Conservation (phyloP, 2,329 filamentous ascomycete genomes). For the Pseudogymnoascus sp. region DNA sequence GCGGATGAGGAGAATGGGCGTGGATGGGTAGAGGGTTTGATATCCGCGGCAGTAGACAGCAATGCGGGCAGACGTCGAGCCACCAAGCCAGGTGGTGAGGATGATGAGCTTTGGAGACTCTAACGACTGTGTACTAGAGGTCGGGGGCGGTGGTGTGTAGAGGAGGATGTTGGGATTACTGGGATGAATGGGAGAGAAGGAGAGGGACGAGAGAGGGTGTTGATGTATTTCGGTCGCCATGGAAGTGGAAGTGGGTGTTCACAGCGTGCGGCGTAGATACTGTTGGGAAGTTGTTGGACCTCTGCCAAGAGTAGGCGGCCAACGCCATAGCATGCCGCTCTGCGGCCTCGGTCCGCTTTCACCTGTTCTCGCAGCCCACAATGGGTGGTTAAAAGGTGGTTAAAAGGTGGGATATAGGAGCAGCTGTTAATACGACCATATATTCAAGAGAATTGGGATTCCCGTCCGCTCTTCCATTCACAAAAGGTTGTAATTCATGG, state of each 20-base stretch:
- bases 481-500: too few relatives aligned
- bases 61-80: background rate
- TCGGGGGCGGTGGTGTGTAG: background rate
- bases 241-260: background rate
- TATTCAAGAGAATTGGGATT: background rate
- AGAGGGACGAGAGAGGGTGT: constrained; percentile 16
- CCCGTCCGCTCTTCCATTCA: background rate
- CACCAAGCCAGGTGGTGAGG: constrained; percentile 9
- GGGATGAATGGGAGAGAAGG: constrained; percentile 17
- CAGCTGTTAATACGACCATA: too few relatives aligned
- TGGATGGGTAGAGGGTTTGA: background rate
- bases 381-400: too few relatives aligned
- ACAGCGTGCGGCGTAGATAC: background rate
- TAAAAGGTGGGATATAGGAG: too few relatives aligned
- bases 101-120: background rate
- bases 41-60: background rate
- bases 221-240: background rate
- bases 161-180: constrained; percentile 13
- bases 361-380: too few relatives aligned
- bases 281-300: background rate
- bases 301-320: background rate
- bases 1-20: background rate
- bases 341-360: too few relatives aligned
- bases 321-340: too few relatives aligned
- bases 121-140: background rate